Evolutionary conservation across 1,284 basidiomycete genomes (phyloP).

Genomic region (Termitomyces sp.): DNA sequence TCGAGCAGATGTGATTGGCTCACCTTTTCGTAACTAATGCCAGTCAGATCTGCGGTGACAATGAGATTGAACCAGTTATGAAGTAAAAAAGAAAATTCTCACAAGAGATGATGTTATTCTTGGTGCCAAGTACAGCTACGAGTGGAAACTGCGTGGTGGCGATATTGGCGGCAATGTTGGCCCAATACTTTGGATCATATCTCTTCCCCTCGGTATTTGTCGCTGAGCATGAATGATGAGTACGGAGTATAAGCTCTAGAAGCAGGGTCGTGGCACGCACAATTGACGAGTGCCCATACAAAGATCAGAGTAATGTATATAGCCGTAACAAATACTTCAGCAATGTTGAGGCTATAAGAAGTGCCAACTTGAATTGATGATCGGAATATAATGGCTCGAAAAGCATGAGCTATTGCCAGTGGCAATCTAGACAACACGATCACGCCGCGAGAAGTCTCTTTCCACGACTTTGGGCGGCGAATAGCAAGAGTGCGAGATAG

Average conservation of each 20-base stretch:
- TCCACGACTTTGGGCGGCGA: background rate
- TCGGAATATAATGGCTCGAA: slow-evolving; percentile 46
- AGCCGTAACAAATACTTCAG: slow-evolving; percentile 41
- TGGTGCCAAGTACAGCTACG: slow-evolving; percentile 58
- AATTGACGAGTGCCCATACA: slow-evolving; percentile 44
- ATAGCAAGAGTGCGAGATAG: slow-evolving; percentile 19
- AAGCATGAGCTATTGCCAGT: slow-evolving; percentile 35
- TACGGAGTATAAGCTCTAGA: background rate
- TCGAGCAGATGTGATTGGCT: background rate
- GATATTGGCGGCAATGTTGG: slow-evolving; percentile 45
- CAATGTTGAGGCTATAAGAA: slow-evolving; percentile 42
- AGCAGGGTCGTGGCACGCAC: slow-evolving; percentile 49
- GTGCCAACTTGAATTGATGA: slow-evolving; percentile 40
- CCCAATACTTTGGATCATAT: slow-evolving; percentile 38
- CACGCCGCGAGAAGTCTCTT: slow-evolving; percentile 11
- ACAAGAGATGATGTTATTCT: slow-evolving; percentile 62
- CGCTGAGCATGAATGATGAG: slow-evolving; percentile 25
- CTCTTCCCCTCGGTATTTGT: slow-evolving; percentile 30
- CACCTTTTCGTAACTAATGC: slow-evolving; percentile 15
- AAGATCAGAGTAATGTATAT: slow-evolving; percentile 44
- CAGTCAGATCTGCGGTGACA: slow-evolving; percentile 10
- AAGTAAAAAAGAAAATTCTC: slow-evolving; percentile 17
- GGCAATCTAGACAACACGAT: slow-evolving; percentile 26
- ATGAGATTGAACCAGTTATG: background rate
- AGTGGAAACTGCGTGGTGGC: slow-evolving; percentile 55